Evolutionary conservation across 495 filamentous ascomycete genomes (phyloP), one percentile per base, ranked within the genome.

Genomic region (Amorphotheca resinae): DNA sequence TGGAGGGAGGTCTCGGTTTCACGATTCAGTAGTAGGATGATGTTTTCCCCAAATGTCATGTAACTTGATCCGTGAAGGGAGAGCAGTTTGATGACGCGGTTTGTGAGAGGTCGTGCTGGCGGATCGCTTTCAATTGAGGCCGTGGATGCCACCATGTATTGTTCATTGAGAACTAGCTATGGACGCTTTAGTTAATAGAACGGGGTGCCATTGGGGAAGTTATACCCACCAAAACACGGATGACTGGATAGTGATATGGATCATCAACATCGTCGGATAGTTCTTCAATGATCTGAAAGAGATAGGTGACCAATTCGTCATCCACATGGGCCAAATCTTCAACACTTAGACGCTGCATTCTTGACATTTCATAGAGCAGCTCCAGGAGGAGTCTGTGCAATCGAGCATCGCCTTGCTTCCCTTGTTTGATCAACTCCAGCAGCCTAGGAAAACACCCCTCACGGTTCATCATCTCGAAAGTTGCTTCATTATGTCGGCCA

Each of bases 41-140:
- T 84, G 58, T 96, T 96, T 63, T 95, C 89, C 41, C 91, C 91
- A 63, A 98, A 96, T 1, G 89, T 95, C 56, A 87, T 88, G 63
- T 85, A 96, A 11, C 66, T 62, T 31, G 75, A 72, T 3, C 91
- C 91, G 55, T 86, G 69, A 22, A 83, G 59, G 14, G 84, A 84
- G 26, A 98, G 72, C 12, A 84, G 62, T 55, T 96, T 96, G 58
- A 96, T 83, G 22, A 98, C 82, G 53, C 85, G 81, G 59, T 98
- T 98, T 9, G 91, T 95, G 46, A 87, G 63, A n/a, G 67, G 68
- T 14, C 54, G 57, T 23, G 63, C 55, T 5, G 57, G 51, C 7
- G 79, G 70, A 31, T 77, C 66, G 32, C 74, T 69, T 22, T 73
- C 70, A 11, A 62, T 66, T 9, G 66, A 61, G 0, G 68, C 59